Conservation (phyloP, 1,284 basidiomycete genomes). For the Puccinia horiana region DNA sequence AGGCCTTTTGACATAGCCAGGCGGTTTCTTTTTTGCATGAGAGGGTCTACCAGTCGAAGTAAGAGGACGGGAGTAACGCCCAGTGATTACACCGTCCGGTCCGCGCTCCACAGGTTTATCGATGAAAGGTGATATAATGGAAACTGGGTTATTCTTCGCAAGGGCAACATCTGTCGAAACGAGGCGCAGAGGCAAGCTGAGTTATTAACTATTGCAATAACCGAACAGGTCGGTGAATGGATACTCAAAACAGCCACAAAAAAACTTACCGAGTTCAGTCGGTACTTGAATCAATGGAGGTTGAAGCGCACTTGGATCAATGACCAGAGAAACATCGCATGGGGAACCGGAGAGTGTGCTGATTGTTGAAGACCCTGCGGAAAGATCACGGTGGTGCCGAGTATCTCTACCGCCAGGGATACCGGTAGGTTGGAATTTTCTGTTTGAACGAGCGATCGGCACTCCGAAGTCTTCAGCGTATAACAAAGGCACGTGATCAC, state of each 20-base stretch:
- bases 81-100: slow-evolving; percentile 41
- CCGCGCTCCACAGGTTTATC: slow-evolving; percentile 43
- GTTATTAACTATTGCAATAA: neutral
- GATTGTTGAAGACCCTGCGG: slow-evolving; percentile 35
- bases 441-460: slow-evolving; percentile 43
- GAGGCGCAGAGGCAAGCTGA: neutral
- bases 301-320: slow-evolving; percentile 48
- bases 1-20: slow-evolving; percentile 48
- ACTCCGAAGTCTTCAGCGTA: slow-evolving; percentile 23
- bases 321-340: slow-evolving; percentile 21
- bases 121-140: slow-evolving; percentile 46
- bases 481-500: slow-evolving; percentile 18
- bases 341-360: slow-evolving; percentile 28
- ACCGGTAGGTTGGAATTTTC: neutral
- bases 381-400: slow-evolving; percentile 42
- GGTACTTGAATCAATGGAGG: slow-evolving; percentile 15
- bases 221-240: neutral
- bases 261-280: slow-evolving; percentile 13
- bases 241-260: neutral
- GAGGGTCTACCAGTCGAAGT: slow-evolving; percentile 49
- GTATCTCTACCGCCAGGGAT: neutral
- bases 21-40: slow-evolving; percentile 46
- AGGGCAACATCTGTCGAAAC: neutral
- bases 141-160: neutral
- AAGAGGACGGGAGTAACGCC: slow-evolving; percentile 44